Percentiles rank a stretch among this genome's conserved stretches.
These are phyloP conservation scores for Clavariopsis aquatica DNA, from an alignment of 495 filamentous ascomycete species.

Conservation along the genomic window DNA sequence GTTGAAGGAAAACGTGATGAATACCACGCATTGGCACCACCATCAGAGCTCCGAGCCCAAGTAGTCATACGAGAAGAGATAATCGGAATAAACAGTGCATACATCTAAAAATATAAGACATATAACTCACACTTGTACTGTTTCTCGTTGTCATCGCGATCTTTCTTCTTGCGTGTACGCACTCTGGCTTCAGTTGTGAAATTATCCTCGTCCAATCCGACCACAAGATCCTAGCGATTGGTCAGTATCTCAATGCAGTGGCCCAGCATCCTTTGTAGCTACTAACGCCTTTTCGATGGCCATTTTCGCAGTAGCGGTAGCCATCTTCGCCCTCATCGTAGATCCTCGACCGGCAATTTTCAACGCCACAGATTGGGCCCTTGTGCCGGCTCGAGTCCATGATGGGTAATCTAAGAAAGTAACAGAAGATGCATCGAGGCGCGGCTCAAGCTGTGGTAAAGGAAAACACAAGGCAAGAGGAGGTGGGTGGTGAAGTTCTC, in stretches of 20 bases:
- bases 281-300: conserved; percentile 54
- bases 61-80: too few species aligned
- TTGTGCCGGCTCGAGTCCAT: conserved; percentile 18
- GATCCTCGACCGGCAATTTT: conserved; percentile 51
- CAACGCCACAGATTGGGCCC: conserved; percentile 34
- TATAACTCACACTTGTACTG: conserved; percentile 32
- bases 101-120: too few species aligned
- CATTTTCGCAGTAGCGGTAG: conserved; percentile 55
- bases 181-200: conserved; percentile 63
- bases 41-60: too few species aligned
- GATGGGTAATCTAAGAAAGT: neutral
- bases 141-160: conserved; percentile 55
- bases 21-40: too few species aligned
- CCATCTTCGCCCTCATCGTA: conserved; percentile 54
- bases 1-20: too few species aligned
- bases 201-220: conserved; percentile 75
- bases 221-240: conserved; percentile 15
- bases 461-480: neutral
- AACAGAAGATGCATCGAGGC: neutral
- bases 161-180: conserved; percentile 53
- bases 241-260: neutral
- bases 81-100: too few species aligned
- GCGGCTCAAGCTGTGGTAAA: neutral
- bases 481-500: too few species aligned
- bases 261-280: neutral